Evolutionary conservation across 1,284 basidiomycete genomes (phyloP), one percentile per base, ranked within the genome.

Genomic region (Pulveroboletus ridleyi): DNA sequence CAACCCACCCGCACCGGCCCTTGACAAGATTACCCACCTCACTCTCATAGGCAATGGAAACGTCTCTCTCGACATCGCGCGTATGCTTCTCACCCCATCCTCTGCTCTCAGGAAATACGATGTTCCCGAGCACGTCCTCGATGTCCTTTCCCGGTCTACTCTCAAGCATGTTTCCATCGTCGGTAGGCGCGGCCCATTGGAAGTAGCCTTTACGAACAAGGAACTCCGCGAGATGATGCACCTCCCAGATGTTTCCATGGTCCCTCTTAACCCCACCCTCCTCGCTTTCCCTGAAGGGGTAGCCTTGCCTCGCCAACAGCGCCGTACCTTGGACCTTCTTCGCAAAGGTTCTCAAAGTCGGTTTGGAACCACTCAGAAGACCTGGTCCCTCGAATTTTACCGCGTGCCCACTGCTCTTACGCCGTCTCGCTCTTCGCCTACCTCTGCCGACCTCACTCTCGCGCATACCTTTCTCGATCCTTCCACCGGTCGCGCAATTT

Each of bases 31-130:
- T 0, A 76, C 82, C 9, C 91, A 95, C 68, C 89, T 98, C 54
- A 89, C 94, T 1, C 81, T 99, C 57, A 91, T 99, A 56, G 97
- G 98, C 1, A 95, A 97, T 67, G 97, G 98, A 20, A 99, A 99
- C 72, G 98, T 99, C 58, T 94, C 96, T 7, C 82, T 99, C 29
- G 98, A 99, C 71, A 85, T 98, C 22, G 95, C 96, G 2, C 87
- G 98, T 7, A 95, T 99, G 76, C 85, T 99, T 2, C 87, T 99
- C 59, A 87, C 86, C 3, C 79, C 86, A 3, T 85, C 88, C 3
- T 80, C 82, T n/a, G 78, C 81, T 9, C 84, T 99, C 53, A 80
- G 80, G 14, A 80, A 84, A 70, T 94, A 94, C 61, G 97, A 99
- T 76, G 84, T 99, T 6, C 96, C 96, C 0, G 79, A 86, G 62